These are phyloP conservation scores for Penicillium italicum DNA, from an alignment of 2,329 filamentous ascomycete genomes.

Conservation along the genomic window DNA sequence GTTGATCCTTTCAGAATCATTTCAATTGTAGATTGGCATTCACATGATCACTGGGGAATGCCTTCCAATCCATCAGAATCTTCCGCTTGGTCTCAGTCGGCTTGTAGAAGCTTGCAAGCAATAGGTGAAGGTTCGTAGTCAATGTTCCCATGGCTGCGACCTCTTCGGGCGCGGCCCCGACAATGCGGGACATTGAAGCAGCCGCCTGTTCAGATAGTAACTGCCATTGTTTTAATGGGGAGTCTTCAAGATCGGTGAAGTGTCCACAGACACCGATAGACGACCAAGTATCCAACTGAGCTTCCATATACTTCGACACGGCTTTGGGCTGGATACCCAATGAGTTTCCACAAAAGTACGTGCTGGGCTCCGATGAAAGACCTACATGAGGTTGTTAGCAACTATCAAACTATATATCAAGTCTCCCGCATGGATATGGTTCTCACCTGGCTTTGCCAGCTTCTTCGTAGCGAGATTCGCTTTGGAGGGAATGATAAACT, in stretches of 20 bases:
- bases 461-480: slow-evolving; percentile 64
- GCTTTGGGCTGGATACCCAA: slow-evolving; percentile 76
- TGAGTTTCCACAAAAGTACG: slow-evolving; percentile 87
- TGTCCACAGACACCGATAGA: slow-evolving; percentile 79
- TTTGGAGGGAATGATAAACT: slow-evolving; percentile 76
- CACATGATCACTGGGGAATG: slow-evolving; percentile 81
- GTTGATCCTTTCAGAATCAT: no score
- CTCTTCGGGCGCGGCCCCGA: slow-evolving; percentile 68
- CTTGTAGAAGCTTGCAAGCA: slow-evolving; percentile 77
- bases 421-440: not conserved
- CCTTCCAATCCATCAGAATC: slow-evolving; percentile 79
- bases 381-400: slow-evolving; percentile 24
- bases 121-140: slow-evolving; percentile 73
- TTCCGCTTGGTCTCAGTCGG: slow-evolving; percentile 64
- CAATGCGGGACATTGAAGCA: slow-evolving; percentile 63
- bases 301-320: slow-evolving; percentile 61
- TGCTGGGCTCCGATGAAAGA: slow-evolving; percentile 41
- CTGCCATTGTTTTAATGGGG: slow-evolving; percentile 68
- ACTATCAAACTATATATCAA: not conserved
- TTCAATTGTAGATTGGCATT: slow-evolving; percentile 23
- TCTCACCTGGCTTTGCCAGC: slow-evolving; percentile 43
- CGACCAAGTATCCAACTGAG: slow-evolving; percentile 77
- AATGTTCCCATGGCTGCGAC: slow-evolving; percentile 84
- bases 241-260: slow-evolving; percentile 65
- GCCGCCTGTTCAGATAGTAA: slow-evolving; percentile 73